A percentile compares a stretch with the other conserved stretches of the same genome.
Conservation (phyloP, 768 basidiomycete species). For the Lactarius quietus region DNA sequence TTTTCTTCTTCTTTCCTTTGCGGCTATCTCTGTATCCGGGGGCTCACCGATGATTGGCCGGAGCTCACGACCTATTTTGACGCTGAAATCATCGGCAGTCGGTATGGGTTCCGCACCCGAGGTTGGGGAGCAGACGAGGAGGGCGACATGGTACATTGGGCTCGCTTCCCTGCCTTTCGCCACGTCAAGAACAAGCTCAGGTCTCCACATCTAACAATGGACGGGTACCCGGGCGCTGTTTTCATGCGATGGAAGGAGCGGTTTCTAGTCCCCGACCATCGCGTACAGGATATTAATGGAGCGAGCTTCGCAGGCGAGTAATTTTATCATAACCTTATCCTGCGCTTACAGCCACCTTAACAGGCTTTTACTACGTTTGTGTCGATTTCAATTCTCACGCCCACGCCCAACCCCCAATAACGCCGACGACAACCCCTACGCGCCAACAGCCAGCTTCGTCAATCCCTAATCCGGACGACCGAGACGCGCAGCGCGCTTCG, state of each 20-base stretch:
- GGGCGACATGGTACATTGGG: constrained; percentile 94
- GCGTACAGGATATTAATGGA: constrained; percentile 89
- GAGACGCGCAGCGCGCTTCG: constrained; percentile 1
- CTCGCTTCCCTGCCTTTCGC: constrained; percentile 86
- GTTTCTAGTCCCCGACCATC: constrained; percentile 93
- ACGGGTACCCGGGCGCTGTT: constrained; percentile 73
- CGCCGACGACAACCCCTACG: constrained; percentile 38
- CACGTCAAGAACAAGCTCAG: constrained; percentile 77
- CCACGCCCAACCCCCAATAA: constrained; percentile 36
- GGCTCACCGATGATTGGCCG: constrained; percentile 91
- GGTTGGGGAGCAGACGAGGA: constrained; percentile 89
- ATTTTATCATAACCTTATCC: constrained; percentile 6
- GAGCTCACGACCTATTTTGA: constrained; percentile 96
- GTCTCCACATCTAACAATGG: constrained; percentile 75
- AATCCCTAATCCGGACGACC: constrained; percentile 34
- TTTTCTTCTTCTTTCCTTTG: constrained; percentile 81
- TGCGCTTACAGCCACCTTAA: neutral
- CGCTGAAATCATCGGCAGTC: constrained; percentile 89
- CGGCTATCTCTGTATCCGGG: constrained; percentile 90
- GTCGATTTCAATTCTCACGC: constrained; percentile 81
- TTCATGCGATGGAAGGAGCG: constrained; percentile 98
- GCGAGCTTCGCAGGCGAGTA: constrained; percentile 85
- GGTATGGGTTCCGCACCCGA: constrained; percentile 87
- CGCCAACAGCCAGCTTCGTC: constrained; percentile 36
- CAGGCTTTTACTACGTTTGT: constrained; percentile 94